Evolutionary conservation across 83 land plant genomes (phyloP).

Genomic region (Isoetes engelmannii): DNA sequence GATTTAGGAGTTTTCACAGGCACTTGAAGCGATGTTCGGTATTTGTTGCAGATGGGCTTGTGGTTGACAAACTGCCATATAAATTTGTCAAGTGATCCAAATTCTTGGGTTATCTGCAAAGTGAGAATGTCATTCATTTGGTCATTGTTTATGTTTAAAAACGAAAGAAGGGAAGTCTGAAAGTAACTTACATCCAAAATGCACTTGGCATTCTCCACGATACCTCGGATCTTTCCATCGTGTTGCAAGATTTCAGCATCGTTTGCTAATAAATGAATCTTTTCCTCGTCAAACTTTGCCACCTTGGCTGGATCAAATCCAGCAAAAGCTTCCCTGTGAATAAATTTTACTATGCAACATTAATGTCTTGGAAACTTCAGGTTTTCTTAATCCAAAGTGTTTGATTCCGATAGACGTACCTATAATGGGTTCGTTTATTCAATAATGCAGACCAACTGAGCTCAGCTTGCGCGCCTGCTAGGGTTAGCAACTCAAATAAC

Average conservation of each 20-base stretch:
- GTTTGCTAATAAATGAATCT: conserved; percentile 37
- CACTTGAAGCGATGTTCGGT: conserved; percentile 45
- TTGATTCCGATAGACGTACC: conserved; percentile 23
- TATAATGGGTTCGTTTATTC: conserved; percentile 18
- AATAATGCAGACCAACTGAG: conserved; percentile 30
- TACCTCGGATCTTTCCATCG: conserved; percentile 59
- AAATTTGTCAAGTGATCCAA: conserved; percentile 58
- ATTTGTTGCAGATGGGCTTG: conserved; percentile 53
- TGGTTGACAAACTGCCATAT: conserved; percentile 58
- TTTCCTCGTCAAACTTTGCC: conserved; percentile 64
- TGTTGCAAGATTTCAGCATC: conserved; percentile 32
- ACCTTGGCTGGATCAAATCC: conserved; percentile 55
- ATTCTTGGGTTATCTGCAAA: conserved; percentile 44
- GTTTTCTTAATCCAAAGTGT: no score
- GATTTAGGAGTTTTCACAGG: conserved; percentile 65
- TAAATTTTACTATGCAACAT: neutral
- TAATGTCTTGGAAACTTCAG: neutral
- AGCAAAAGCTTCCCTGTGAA: conserved; percentile 48
- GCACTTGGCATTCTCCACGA: conserved; percentile 66
- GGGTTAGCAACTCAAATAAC: conserved; percentile 28
- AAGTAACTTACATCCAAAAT: conserved; percentile 52
- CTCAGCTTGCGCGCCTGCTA: conserved; percentile 33
- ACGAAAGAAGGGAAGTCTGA: no score
- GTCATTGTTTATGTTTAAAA: no score
- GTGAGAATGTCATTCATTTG: neutral